These are phyloP conservation scores for Tulasnella sp. DNA, from an alignment of 768 basidiomycete species.

Conservation along the genomic window DNA sequence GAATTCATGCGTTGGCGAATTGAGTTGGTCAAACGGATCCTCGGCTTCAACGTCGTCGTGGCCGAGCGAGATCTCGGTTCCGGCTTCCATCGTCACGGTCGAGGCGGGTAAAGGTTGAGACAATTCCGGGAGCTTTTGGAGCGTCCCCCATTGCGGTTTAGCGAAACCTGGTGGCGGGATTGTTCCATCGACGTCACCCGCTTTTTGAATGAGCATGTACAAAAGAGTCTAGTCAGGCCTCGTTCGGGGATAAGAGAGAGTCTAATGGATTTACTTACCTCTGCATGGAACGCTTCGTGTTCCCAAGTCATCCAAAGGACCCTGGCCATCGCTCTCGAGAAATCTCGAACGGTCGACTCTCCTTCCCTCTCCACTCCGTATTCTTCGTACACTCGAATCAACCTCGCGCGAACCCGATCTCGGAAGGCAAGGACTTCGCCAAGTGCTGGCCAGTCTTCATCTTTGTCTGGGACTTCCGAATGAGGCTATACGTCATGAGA, in stretches of 20 bases:
- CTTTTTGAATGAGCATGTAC: slow-evolving; percentile 86
- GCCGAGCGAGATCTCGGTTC: slow-evolving; percentile 55
- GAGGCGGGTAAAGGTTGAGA: slow-evolving; percentile 35
- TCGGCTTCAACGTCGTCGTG: slow-evolving; percentile 75
- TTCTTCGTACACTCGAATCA: slow-evolving; percentile 62
- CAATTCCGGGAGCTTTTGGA: slow-evolving; percentile 35
- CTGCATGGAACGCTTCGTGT: slow-evolving; percentile 83
- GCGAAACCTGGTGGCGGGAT: slow-evolving; percentile 70
- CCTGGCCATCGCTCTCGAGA: slow-evolving; percentile 50
- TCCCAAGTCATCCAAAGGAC: slow-evolving; percentile 87
- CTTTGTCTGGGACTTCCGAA: slow-evolving; percentile 70
- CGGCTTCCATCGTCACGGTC: slow-evolving; percentile 44
- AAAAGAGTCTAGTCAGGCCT: slow-evolving; percentile 62
- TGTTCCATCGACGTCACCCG: slow-evolving; percentile 62
- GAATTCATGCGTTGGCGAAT: slow-evolving; percentile 50
- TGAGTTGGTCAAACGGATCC: slow-evolving; percentile 36
- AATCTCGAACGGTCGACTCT: slow-evolving; percentile 31
- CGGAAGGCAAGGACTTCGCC: slow-evolving; percentile 66
- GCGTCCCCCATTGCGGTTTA: slow-evolving; percentile 59
- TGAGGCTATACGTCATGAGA: slow-evolving; percentile 53
- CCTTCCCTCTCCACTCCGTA: slow-evolving; percentile 42
- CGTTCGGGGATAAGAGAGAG: too few species aligned
- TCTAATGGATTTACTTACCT: slow-evolving; percentile 42
- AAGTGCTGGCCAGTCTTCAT: slow-evolving; percentile 82
- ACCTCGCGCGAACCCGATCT: slow-evolving; percentile 60